phyloP scores from a whole-genome alignment of 768 basidiomycete species.

The Boletus rubroflammeus region DNA sequence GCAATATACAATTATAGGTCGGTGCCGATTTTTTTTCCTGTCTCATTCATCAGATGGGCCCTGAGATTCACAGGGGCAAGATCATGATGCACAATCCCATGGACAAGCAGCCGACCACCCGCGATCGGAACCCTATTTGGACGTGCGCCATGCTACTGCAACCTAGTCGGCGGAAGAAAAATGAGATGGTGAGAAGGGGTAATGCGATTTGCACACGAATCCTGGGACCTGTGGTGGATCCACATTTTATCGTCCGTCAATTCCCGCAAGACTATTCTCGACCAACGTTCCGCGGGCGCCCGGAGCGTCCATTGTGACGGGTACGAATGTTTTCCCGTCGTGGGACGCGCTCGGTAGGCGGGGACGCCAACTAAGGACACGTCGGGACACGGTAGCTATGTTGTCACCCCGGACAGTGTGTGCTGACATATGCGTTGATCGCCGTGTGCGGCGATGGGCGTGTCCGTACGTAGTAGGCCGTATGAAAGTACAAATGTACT shows the following conservation, averaged over 20 bases:
- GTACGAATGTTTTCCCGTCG: not conserved
- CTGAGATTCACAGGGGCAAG: not conserved
- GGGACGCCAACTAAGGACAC: not conserved
- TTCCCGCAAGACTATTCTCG: constrained; percentile 1
- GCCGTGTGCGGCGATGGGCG: not conserved
- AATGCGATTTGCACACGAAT: not conserved
- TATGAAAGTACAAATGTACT: not conserved
- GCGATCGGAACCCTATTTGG: too few relatives aligned
- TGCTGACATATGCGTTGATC: not conserved
- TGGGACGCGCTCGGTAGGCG: not conserved
- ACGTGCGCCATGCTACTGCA: not conserved
- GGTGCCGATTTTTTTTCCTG: not conserved
- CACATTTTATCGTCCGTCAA: not conserved
- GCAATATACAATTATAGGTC: not conserved
- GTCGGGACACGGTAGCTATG: not conserved
- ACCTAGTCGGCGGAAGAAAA: not conserved
- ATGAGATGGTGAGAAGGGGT: not conserved
- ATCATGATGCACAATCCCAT: too few relatives aligned
- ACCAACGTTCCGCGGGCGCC: not conserved
- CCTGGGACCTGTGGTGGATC: not conserved
- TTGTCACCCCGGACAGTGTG: not conserved
- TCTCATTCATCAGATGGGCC: not conserved
- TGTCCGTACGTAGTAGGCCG: not conserved
- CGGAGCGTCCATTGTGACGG: not conserved
- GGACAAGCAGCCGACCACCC: not conserved